Base-by-base conservation (phyloP, 2,329 filamentous ascomycete genomes). In the Fusarium sacchari region DNA sequence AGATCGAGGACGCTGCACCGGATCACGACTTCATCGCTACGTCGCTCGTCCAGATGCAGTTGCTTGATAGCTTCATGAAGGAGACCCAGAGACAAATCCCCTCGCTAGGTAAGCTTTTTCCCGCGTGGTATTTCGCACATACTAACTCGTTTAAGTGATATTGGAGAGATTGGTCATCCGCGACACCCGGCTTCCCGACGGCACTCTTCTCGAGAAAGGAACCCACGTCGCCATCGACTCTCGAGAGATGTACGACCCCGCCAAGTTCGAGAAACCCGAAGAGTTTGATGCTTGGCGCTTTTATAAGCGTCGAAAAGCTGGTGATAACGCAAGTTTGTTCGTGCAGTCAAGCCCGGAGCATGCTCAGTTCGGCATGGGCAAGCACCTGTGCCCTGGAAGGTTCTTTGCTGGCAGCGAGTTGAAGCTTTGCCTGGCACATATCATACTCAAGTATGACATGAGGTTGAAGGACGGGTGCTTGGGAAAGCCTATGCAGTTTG, bases 41-140 rank as follows among this genome's bases (percentile, higher is more conserved):
- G 3, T 46, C 40, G 17, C 34, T 62, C 5, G 40, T 28, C 34
- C 60, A 34, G 26, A 46, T 62, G 53, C 22, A 59, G 7, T 28
- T 63, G 14, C 34, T 63, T 12, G 60, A 60, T 34, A 63, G 60
- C 2, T 32, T 60, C 5, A 63, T 63, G 34, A 63, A 63, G 12
- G 60, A 63, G 15, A 46, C 24, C 6, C 40, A 60, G 17, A 36
- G 60, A n/a, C 53, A 40, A 4, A 28, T 60, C 2, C 40, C 53
- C 6, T 37, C 34, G 1, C 11, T 22, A 28, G n/a, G 28, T 34
- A 12, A 24, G 15, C 6, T 7, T 5, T 3, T n/a, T 3, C 9
- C 3, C 2, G 10, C n/a, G 5, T 2, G 3, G 3, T 2, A 1
- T 26, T 13, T 17, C 5, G 2, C 14, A 22, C 6, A 13, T 36